Conservation (phyloP, 2,329 filamentous ascomycete species). For the Lasiodiplodia gonubiensis region DNA sequence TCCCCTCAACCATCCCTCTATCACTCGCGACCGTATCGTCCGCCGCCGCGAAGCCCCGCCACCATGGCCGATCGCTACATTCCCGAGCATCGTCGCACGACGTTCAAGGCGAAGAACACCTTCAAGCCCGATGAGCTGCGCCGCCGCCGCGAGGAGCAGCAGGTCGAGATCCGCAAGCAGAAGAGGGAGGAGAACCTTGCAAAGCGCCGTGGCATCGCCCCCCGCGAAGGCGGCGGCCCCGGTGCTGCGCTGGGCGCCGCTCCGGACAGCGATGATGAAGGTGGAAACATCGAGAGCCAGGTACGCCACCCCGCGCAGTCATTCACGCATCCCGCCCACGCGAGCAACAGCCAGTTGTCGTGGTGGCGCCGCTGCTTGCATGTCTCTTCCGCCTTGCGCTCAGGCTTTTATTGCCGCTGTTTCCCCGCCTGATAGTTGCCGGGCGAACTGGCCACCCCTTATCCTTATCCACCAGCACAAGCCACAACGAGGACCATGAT, state of each 20-base stretch:
- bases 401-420: constrained; percentile 28
- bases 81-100: constrained; percentile 96
- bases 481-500: constrained; percentile 29
- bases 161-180: constrained; percentile 98
- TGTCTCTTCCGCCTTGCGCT: constrained; percentile 11
- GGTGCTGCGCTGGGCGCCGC: constrained; percentile 85
- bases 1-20: constrained; percentile 5
- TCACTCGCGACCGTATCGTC: neutral
- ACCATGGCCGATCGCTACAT: constrained; percentile 99
- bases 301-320: constrained; percentile 60
- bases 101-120: constrained; percentile 99
- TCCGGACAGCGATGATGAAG: constrained; percentile 97
- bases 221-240: constrained; percentile 72
- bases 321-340: neutral
- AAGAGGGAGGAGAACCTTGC: constrained; percentile 99
- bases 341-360: neutral
- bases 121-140: constrained; percentile 99
- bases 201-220: constrained; percentile 93
- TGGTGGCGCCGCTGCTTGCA: neutral
- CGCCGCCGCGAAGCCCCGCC: constrained; percentile 33
- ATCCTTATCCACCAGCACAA: constrained; percentile 31
- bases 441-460: constrained; percentile 30
- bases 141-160: constrained; percentile 97
- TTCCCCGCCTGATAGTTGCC: constrained; percentile 26
- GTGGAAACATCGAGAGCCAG: constrained; percentile 92